Evolutionary conservation across 371 early-diverging fungal genomes (phyloP).

Genomic region (Haplosporangium sp.): DNA sequence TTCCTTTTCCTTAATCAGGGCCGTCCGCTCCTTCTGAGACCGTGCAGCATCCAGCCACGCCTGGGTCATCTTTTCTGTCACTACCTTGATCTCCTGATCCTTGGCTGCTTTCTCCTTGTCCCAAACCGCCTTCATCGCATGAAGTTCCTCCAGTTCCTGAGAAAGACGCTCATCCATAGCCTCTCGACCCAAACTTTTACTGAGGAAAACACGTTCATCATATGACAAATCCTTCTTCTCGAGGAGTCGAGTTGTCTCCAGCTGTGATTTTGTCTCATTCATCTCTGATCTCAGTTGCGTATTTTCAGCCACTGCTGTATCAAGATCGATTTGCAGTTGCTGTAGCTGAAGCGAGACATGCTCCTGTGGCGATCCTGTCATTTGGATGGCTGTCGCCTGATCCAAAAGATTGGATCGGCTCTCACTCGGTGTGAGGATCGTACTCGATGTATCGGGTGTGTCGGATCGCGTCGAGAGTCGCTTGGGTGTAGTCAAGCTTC

Average conservation of each 20-base stretch:
- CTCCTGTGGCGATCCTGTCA: constrained; percentile 13
- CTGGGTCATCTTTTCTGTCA: constrained; percentile 53
- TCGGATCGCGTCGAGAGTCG: constrained; percentile 48
- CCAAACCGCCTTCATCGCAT: constrained; percentile 34
- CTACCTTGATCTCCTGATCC: constrained; percentile 48
- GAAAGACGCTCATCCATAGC: constrained; percentile 22
- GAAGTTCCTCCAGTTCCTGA: constrained; percentile 42
- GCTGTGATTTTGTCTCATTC: constrained; percentile 21
- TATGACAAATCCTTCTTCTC: constrained; percentile 35
- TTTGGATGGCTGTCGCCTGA: constrained; percentile 34
- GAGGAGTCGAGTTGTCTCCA: constrained; percentile 22
- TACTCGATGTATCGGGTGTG: constrained; percentile 24
- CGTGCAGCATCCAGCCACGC: constrained; percentile 51
- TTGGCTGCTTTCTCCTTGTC: constrained; percentile 50
- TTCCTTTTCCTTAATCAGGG: constrained; percentile 30
- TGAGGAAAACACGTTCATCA: constrained; percentile 25
- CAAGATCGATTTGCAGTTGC: constrained; percentile 35
- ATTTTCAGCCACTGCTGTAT: constrained; percentile 27
- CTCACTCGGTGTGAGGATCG: constrained; percentile 32
- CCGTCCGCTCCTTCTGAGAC: constrained; percentile 42
- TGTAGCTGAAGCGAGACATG: constrained; percentile 28
- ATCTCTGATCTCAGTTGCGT: constrained; percentile 31
- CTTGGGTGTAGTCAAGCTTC: constrained; percentile 31
- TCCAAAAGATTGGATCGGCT: constrained; percentile 44
- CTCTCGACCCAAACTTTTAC: constrained; percentile 25